These are phyloP conservation scores for Kluyveromyces marxianus DNA, from an alignment of 1,139 yeast species.

Conservation along the genomic window DNA sequence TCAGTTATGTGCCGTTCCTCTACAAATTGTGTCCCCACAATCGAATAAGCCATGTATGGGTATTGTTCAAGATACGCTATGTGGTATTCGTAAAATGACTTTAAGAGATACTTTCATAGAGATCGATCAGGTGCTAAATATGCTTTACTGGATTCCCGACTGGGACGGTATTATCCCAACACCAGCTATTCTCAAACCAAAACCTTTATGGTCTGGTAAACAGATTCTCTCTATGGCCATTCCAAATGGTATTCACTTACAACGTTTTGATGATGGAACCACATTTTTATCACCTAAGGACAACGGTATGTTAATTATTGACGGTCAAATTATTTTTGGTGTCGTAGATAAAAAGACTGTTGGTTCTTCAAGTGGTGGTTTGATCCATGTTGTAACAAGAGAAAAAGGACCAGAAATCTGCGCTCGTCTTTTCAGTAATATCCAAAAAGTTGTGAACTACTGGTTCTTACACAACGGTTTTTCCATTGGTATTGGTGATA, in stretches of 20 bases:
- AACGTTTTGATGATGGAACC: slow-evolving; percentile 84
- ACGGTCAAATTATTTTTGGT: slow-evolving; percentile 94
- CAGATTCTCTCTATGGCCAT: slow-evolving; percentile 88
- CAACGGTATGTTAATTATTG: slow-evolving; percentile 84
- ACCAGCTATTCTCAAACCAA: slow-evolving; percentile 90
- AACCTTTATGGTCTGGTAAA: slow-evolving; percentile 96
- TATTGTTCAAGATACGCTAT: slow-evolving; percentile 95
- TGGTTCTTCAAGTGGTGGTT: slow-evolving; percentile 97
- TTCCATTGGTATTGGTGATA: slow-evolving; percentile 99
- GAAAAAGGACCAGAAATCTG: slow-evolving; percentile 92
- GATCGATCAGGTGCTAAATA: slow-evolving; percentile 91
- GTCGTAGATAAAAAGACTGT: slow-evolving; percentile 97
- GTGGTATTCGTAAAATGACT: slow-evolving; percentile 96
- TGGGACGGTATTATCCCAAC: slow-evolving; percentile 99
- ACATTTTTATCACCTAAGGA: slow-evolving; percentile 82
- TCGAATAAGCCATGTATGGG: slow-evolving; percentile 99
- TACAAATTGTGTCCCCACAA: slow-evolving; percentile 97
- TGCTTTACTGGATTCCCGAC: slow-evolving; percentile 94
- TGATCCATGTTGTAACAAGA: slow-evolving; percentile 93
- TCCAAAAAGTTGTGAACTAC: slow-evolving; percentile 91
- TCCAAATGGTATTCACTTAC: slow-evolving; percentile 92
- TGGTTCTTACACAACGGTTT: slow-evolving; percentile 97
- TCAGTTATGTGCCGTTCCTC: slow-evolving; percentile 92
- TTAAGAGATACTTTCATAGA: slow-evolving; percentile 82
- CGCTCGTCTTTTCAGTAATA: slow-evolving; percentile 84